A percentile compares a stretch with the other conserved stretches of the same genome.
Conservation (phyloP, 208 protist species). For the Novymonas esmeraldas region DNA sequence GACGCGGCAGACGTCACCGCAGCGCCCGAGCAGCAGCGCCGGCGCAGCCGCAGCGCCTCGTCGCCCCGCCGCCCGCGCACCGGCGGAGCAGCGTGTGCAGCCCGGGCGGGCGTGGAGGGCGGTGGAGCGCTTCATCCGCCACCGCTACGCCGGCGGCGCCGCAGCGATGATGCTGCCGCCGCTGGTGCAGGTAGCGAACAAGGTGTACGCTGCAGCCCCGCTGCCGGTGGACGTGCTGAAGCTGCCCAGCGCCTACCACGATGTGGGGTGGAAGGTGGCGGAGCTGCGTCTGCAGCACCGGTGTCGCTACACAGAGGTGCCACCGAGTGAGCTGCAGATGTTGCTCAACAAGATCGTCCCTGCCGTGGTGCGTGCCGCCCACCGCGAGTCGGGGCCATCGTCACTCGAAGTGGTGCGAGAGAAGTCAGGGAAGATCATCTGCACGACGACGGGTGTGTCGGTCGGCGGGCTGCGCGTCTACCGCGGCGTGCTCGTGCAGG, state of each 20-base stretch:
- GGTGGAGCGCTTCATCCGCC: slow-evolving; percentile 48
- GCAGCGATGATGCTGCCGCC: slow-evolving; percentile 44
- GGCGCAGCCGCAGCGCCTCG: background rate
- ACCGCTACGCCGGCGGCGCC: slow-evolving; percentile 21
- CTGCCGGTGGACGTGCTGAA: slow-evolving; percentile 58
- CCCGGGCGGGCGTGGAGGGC: slow-evolving; percentile 49
- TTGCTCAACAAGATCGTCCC: slow-evolving; percentile 76
- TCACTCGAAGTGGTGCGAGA: slow-evolving; percentile 55
- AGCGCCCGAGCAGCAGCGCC: background rate
- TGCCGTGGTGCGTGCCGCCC: slow-evolving; percentile 33
- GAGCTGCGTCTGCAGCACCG: slow-evolving; percentile 53
- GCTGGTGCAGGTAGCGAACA: slow-evolving; percentile 57
- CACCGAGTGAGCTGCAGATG: slow-evolving; percentile 56
- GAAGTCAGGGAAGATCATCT: slow-evolving; percentile 71
- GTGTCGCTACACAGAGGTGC: slow-evolving; percentile 39
- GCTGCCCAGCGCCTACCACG: slow-evolving; percentile 58
- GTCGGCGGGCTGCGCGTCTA: slow-evolving; percentile 72
- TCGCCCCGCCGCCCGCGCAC: background rate
- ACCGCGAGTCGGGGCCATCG: background rate
- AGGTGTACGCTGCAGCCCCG: slow-evolving; percentile 60
- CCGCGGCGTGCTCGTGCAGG: slow-evolving; percentile 58
- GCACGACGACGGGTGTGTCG: slow-evolving; percentile 47
- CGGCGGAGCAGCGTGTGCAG: slow-evolving; percentile 43
- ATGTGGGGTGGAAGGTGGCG: slow-evolving; percentile 73
- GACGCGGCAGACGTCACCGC: slow-evolving; percentile 32